phyloP scores from a whole-genome alignment of 176 grass and related monocot species.

The Phoenix roebelenii region DNA sequence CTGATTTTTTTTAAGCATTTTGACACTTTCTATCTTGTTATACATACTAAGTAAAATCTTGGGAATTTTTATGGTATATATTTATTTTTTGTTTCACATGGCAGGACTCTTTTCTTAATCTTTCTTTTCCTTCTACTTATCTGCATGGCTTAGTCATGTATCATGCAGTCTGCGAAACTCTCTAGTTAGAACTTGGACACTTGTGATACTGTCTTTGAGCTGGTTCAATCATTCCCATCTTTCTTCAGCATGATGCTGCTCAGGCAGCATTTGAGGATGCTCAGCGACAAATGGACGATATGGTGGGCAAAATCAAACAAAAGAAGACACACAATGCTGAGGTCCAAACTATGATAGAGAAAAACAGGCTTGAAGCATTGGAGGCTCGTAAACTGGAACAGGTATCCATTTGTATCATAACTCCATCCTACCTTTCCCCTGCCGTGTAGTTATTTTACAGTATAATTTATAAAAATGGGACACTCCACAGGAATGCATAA shows the following conservation, averaged over 20 bases:
- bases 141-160: background rate
- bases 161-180: too few relatives aligned
- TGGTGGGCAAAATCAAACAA: slow-evolving; percentile 46
- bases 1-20: too few relatives aligned
- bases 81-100: background rate
- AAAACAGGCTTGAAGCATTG: slow-evolving; percentile 43
- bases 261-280: slow-evolving; percentile 49
- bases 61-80: too few relatives aligned
- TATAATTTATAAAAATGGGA: slow-evolving; percentile 13
- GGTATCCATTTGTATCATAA: slow-evolving; percentile 19
- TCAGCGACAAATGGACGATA: slow-evolving; percentile 61
- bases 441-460: background rate
- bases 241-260: slow-evolving; percentile 63
- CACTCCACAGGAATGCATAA: slow-evolving; percentile 50
- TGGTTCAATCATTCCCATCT: background rate
- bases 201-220: too few relatives aligned
- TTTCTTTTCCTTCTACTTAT: slow-evolving; percentile 8
- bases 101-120: background rate
- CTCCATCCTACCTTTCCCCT: background rate
- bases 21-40: too few relatives aligned
- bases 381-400: slow-evolving; percentile 64
- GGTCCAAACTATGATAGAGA: slow-evolving; percentile 50
- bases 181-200: too few relatives aligned
- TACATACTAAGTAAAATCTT: too few relatives aligned
- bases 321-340: slow-evolving; percentile 40